Conservation (phyloP, 2,329 filamentous ascomycete genomes). For the Plenodomus lindquistii region DNA sequence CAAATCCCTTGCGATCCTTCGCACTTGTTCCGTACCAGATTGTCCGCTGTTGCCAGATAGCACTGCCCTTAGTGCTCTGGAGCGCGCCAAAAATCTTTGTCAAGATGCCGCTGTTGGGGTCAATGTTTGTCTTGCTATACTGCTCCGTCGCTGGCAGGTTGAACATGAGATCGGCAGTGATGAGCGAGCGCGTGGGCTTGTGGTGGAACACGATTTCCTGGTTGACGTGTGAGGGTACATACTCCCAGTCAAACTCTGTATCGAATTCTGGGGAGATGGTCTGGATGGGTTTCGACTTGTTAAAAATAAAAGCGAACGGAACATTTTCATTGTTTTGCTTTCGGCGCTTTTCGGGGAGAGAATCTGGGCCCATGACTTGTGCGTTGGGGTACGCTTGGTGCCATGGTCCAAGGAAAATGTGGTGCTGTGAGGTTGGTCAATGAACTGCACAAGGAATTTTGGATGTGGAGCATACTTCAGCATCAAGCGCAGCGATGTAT, state of each 20-base stretch:
- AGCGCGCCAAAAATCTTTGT: constrained; percentile 62
- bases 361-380: constrained; percentile 79
- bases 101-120: constrained; percentile 60
- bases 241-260: constrained; percentile 81
- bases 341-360: constrained; percentile 79
- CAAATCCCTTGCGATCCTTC: constrained; percentile 69
- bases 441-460: not conserved
- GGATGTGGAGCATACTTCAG: constrained; percentile 56
- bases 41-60: constrained; percentile 72
- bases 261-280: constrained; percentile 79
- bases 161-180: constrained; percentile 90
- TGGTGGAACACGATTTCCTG: constrained; percentile 88
- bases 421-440: constrained; percentile 59
- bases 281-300: constrained; percentile 40
- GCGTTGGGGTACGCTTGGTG: constrained; percentile 76
- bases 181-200: constrained; percentile 75
- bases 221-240: constrained; percentile 77
- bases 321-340: constrained; percentile 61
- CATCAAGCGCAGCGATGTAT: constrained; percentile 86
- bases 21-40: constrained; percentile 74
- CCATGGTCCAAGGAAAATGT: constrained; percentile 91
- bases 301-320: constrained; percentile 68
- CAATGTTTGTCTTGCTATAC: constrained; percentile 61
- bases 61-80: constrained; percentile 65
- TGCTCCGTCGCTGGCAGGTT: constrained; percentile 89